Conservation (phyloP, 208 protist species). For the Trichomonas gallinae region DNA sequence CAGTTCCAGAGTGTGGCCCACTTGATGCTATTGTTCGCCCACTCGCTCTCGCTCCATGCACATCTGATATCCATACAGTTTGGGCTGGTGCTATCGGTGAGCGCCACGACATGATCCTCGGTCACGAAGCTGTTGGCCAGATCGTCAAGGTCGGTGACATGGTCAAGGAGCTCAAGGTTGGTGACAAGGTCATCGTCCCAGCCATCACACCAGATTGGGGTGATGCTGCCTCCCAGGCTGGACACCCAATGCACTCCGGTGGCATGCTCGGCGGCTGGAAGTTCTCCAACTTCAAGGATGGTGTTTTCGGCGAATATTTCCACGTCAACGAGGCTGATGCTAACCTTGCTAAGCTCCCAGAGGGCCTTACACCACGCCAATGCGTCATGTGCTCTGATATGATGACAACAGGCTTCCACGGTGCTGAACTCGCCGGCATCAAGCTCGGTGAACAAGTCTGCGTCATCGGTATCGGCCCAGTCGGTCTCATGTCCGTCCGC, state of each 20-base stretch:
- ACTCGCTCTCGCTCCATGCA: background rate
- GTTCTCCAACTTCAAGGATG: constrained; percentile 18
- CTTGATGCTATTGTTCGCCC: background rate
- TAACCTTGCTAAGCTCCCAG: background rate
- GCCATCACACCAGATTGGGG: constrained; percentile 4
- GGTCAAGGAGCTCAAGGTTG: background rate
- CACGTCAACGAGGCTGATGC: constrained; percentile 6
- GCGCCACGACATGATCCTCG: background rate
- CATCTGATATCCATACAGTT: constrained; percentile 15
- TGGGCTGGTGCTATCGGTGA: constrained; percentile 7
- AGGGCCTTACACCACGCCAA: background rate
- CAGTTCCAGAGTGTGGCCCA: background rate
- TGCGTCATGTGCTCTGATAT: background rate
- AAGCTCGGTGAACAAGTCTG: background rate
- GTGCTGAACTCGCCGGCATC: background rate
- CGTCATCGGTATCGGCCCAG: background rate
- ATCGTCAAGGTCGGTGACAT: background rate
- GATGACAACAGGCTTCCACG: constrained; percentile 12
- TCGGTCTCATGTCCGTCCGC: background rate
- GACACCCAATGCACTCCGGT: background rate
- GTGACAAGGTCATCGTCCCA: background rate
- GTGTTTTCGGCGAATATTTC: background rate
- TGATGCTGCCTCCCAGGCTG: background rate
- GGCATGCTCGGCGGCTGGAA: constrained; percentile 5
- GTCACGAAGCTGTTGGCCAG: background rate